Evolutionary conservation across 75 land plant genomes (phyloP).

Genomic region (Cupressus sempervirens): DNA sequence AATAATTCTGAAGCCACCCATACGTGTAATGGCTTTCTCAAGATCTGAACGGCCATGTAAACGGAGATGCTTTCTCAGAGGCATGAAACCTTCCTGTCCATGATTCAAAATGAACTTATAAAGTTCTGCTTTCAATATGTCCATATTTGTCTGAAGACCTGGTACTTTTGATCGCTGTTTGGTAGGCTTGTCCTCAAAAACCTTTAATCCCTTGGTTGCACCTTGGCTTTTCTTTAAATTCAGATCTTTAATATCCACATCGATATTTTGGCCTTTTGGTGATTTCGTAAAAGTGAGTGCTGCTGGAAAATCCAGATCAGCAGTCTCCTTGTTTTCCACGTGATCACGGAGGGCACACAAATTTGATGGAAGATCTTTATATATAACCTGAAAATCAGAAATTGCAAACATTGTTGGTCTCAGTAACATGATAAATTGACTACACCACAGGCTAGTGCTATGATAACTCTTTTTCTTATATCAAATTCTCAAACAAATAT

Average conservation of each 20-base stretch:
- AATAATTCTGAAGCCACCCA: constrained; percentile 93
- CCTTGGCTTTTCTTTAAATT: not conserved
- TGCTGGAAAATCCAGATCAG: not conserved
- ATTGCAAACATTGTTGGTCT: not conserved
- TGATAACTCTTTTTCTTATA: not conserved
- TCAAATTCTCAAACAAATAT: not conserved
- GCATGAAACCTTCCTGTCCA: constrained; percentile 95
- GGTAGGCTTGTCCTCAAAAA: constrained; percentile 11
- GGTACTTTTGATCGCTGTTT: constrained; percentile 56
- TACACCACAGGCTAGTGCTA: not conserved
- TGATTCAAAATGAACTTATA: constrained; percentile 55
- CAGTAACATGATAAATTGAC: not conserved
- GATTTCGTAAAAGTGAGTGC: not conserved
- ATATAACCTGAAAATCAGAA: constrained; percentile 62
- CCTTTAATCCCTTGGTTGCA: constrained; percentile 5
- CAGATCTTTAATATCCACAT: not conserved
- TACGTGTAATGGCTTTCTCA: constrained; percentile 85
- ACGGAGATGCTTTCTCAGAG: constrained; percentile 83
- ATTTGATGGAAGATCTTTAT: constrained; percentile 98
- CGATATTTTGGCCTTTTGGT: not conserved
- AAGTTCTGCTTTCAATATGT: constrained; percentile 74
- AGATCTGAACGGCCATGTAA: constrained; percentile 82
- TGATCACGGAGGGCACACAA: constrained; percentile 92
- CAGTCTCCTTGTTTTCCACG: constrained; percentile 45
- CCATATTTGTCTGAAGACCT: constrained; percentile 71